phyloP scores from a whole-genome alignment of 306 rosid genomes.

The Acmispon strigosus region DNA sequence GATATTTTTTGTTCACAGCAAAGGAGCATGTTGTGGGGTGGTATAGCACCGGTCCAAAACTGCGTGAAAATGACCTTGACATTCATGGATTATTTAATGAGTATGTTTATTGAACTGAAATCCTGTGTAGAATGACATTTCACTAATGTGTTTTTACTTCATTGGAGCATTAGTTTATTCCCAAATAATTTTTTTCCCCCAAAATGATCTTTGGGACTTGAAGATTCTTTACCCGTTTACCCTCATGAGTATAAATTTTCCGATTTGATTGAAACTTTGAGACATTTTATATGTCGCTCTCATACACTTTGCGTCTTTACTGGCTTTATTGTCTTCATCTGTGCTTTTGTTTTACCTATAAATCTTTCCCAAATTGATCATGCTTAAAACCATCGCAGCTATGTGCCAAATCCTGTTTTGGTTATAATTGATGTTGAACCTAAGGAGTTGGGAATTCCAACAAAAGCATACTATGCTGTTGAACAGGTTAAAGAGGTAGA shows the following conservation, averaged over 20 bases:
- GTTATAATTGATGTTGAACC: constrained; percentile 91
- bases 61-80: constrained; percentile 86
- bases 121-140: constrained; percentile 29
- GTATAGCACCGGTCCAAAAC: constrained; percentile 93
- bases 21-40: constrained; percentile 93
- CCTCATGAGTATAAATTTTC: background rate
- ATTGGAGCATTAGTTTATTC: background rate
- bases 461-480: constrained; percentile 88
- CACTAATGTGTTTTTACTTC: background rate
- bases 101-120: constrained; percentile 30
- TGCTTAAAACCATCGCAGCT: constrained; percentile 38
- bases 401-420: constrained; percentile 82
- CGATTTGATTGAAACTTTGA: constrained; percentile 1
- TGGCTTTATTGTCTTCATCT: background rate
- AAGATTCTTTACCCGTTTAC: background rate
- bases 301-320: background rate
- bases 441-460: constrained; percentile 89
- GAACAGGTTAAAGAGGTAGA: constrained; percentile 87
- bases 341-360: background rate
- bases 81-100: constrained; percentile 71
- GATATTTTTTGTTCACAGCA: constrained; percentile 34
- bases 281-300: background rate
- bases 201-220: background rate
- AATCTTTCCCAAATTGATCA: background rate
- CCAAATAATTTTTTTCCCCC: background rate